Conservation (phyloP, 768 basidiomycete species). For the Rhodotorula sphaerocarpa region DNA sequence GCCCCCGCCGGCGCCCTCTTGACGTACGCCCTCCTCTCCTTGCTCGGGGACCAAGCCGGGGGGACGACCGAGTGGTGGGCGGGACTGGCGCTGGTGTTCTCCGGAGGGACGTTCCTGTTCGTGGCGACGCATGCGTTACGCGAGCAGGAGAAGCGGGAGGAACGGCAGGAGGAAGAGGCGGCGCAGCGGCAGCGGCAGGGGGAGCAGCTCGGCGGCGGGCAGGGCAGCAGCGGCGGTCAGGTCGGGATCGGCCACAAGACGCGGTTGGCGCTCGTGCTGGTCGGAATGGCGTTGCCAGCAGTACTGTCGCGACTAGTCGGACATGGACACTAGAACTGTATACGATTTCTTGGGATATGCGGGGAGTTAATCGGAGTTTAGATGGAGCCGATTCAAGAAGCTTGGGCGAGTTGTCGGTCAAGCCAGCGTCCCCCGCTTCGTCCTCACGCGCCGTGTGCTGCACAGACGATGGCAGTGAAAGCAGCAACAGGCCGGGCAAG, state of each 20-base stretch:
- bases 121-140: conserved; percentile 61
- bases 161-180: not conserved
- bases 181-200: conserved; percentile 20
- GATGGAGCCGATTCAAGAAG: not conserved
- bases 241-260: conserved; percentile 44
- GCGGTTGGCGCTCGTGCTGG: not conserved
- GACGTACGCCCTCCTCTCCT: conserved; percentile 61
- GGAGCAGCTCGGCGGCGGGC: conserved; percentile 41
- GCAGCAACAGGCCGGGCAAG: not conserved
- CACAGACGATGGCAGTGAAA: conserved; percentile 1
- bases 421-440: too few species aligned
- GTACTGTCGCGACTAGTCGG: not conserved
- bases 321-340: not conserved
- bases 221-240: conserved; percentile 39
- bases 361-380: not conserved
- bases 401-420: not conserved
- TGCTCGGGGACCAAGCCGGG: conserved; percentile 41
- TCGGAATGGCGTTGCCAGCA: not conserved
- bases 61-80: conserved; percentile 50
- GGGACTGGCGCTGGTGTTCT: conserved; percentile 71
- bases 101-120: conserved; percentile 88
- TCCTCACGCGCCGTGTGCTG: too few species aligned
- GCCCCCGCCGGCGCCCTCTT: conserved; percentile 73
- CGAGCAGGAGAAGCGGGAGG: conserved; percentile 29
- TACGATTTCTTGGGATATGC: conserved; percentile 42